These are phyloP conservation scores for Parastagonospora nodorum DNA, from an alignment of 2,329 filamentous ascomycete species.

Conservation along the genomic window DNA sequence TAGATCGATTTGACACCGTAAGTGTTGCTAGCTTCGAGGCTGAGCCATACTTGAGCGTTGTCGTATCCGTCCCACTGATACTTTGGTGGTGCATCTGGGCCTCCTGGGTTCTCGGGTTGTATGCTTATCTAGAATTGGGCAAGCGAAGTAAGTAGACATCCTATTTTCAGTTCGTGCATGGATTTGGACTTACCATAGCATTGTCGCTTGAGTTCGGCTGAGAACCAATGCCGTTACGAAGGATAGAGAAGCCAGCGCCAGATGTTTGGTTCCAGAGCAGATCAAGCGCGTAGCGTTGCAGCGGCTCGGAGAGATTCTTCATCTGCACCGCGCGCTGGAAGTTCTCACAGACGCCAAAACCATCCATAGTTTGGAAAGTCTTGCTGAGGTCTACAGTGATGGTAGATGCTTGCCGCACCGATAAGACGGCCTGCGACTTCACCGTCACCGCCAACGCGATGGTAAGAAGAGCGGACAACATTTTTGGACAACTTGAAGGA, in stretches of 20 bases:
- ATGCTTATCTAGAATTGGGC: slow-evolving; percentile 11
- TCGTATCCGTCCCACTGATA: slow-evolving; percentile 39
- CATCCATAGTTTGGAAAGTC: slow-evolving; percentile 55
- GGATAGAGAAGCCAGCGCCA: slow-evolving; percentile 52
- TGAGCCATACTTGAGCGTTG: slow-evolving; percentile 58
- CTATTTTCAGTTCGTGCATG: too few species aligned
- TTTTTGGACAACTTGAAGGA: too few species aligned
- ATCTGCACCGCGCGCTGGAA: slow-evolving; percentile 55
- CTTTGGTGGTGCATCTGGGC: slow-evolving; percentile 27
- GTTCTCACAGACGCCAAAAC: slow-evolving; percentile 54
- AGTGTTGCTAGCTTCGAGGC: slow-evolving; percentile 52
- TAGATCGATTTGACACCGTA: slow-evolving; percentile 55
- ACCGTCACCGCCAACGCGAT: background rate
- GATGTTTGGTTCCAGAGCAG: slow-evolving; percentile 54
- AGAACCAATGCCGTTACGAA: slow-evolving; percentile 54
- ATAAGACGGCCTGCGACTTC: slow-evolving; percentile 4
- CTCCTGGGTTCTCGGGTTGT: slow-evolving; percentile 31
- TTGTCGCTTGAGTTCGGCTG: slow-evolving; percentile 51
- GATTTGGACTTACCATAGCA: slow-evolving; percentile 27
- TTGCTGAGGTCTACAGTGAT: slow-evolving; percentile 51
- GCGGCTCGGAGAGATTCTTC: slow-evolving; percentile 43
- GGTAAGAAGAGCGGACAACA: background rate
- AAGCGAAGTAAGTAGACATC: too few species aligned
- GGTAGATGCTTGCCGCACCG: slow-evolving; percentile 23
- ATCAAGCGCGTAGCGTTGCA: slow-evolving; percentile 51